These are phyloP conservation scores for Plasmodium vivax DNA, from an alignment of 169 alveolate genomes.

Conservation along the genomic window DNA sequence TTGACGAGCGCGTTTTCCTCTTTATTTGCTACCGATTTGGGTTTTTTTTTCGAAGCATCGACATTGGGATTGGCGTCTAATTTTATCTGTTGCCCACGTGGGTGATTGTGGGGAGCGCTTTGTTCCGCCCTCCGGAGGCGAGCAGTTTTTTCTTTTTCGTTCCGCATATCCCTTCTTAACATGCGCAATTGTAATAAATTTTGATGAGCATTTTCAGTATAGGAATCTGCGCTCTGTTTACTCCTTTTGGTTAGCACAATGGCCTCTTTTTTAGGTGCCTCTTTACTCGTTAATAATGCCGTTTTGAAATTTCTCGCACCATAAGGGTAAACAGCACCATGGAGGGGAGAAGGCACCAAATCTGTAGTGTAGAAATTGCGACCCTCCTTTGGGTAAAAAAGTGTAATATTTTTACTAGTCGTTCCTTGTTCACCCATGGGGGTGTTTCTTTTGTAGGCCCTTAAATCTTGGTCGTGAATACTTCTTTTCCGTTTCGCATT, in stretches of 20 bases:
- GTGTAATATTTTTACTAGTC: not conserved
- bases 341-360: not conserved
- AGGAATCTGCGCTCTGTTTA: not conserved
- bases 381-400: not conserved
- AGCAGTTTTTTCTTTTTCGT: not conserved
- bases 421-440: not conserved
- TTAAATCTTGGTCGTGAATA: constrained; percentile 12
- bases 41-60: not conserved
- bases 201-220: not conserved
- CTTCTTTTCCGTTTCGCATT: constrained; percentile 10
- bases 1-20: not conserved
- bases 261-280: not conserved
- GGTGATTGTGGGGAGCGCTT: not conserved
- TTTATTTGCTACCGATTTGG: not conserved
- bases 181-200: not conserved
- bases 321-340: not conserved
- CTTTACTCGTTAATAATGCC: not conserved
- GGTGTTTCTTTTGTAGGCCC: not conserved
- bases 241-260: not conserved
- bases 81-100: not conserved
- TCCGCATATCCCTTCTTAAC: not conserved
- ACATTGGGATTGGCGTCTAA: not conserved
- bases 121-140: not conserved
- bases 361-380: not conserved
- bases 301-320: not conserved